These are phyloP conservation scores for Penicillium sp. DNA, from an alignment of 2,329 filamentous ascomycete species.

Conservation along the genomic window DNA sequence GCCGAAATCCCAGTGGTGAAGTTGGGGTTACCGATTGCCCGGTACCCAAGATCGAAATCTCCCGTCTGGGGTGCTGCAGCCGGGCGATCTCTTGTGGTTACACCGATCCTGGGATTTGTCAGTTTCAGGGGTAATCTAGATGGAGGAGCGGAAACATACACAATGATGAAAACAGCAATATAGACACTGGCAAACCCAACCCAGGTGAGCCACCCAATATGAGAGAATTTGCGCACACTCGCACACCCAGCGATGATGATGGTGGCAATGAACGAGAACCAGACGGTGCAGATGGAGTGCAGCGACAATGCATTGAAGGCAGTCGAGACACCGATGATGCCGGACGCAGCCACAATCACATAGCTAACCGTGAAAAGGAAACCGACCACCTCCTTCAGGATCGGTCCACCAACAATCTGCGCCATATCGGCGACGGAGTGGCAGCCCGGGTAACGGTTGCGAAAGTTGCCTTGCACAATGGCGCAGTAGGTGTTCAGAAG, in stretches of 20 bases:
- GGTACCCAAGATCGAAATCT: conserved; percentile 59
- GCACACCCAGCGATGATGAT: conserved; percentile 49
- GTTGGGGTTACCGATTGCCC: conserved; percentile 54
- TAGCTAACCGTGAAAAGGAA: conserved; percentile 59
- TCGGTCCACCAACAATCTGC: conserved; percentile 52
- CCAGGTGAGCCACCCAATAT: conserved; percentile 63
- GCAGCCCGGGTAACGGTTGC: conserved; percentile 51
- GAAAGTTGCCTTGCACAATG: conserved; percentile 52
- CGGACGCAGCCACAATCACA: conserved; percentile 56
- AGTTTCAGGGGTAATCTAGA: not conserved
- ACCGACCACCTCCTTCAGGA: conserved; percentile 55
- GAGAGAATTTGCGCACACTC: conserved; percentile 58
- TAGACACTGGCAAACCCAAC: conserved; percentile 60
- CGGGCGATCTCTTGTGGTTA: conserved; percentile 57
- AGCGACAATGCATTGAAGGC: conserved; percentile 60
- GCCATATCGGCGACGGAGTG: conserved; percentile 61
- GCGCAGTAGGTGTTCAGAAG: conserved; percentile 51
- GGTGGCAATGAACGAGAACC: conserved; percentile 56
- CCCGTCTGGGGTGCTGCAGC: conserved; percentile 61
- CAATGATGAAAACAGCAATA: conserved; percentile 57
- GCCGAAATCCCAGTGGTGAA: conserved; percentile 61
- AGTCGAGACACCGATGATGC: conserved; percentile 59
- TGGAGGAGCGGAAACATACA: conserved; percentile 26
- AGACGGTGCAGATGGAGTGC: conserved; percentile 60
- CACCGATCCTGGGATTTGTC: conserved; percentile 43